Evolutionary conservation across 2,329 filamentous ascomycete genomes (phyloP).

Genomic region (Arthrinium phaeospermum): DNA sequence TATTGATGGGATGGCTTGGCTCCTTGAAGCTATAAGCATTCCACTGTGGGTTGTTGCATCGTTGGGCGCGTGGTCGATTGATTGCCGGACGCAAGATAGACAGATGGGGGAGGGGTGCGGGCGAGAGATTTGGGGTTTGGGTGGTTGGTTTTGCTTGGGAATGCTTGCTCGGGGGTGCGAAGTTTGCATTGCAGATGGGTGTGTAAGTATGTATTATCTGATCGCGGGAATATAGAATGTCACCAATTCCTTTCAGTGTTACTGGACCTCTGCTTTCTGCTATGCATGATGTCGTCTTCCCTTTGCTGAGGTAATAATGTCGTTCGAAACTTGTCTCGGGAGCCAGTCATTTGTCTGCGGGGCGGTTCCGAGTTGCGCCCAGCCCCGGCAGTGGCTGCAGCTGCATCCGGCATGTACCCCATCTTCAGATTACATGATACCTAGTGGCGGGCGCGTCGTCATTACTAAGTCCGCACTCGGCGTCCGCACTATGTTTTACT

Average conservation of each 20-base stretch:
- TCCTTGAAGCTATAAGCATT: background rate
- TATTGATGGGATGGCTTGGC: background rate
- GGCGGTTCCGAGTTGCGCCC: background rate
- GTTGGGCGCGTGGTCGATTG: no score
- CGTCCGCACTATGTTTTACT: background rate
- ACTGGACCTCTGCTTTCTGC: background rate
- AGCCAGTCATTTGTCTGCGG: background rate
- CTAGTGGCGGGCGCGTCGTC: background rate
- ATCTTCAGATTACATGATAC: background rate
- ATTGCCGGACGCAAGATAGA: background rate
- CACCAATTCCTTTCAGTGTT: background rate
- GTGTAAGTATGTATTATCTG: slow-evolving; percentile 4
- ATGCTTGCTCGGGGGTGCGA: background rate
- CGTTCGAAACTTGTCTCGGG: background rate
- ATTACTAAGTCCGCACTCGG: background rate
- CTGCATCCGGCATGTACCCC: background rate
- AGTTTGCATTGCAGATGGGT: background rate
- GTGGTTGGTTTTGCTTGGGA: background rate
- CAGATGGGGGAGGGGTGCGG: no score
- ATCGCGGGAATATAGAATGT: slow-evolving; percentile 6
- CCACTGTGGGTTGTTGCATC: background rate
- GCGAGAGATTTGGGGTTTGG: background rate
- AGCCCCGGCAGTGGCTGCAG: background rate
- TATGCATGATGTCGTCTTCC: background rate
- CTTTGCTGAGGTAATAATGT: background rate